phyloP scores from a whole-genome alignment of 1,284 basidiomycete genomes.

The Puccinia novopanici region DNA sequence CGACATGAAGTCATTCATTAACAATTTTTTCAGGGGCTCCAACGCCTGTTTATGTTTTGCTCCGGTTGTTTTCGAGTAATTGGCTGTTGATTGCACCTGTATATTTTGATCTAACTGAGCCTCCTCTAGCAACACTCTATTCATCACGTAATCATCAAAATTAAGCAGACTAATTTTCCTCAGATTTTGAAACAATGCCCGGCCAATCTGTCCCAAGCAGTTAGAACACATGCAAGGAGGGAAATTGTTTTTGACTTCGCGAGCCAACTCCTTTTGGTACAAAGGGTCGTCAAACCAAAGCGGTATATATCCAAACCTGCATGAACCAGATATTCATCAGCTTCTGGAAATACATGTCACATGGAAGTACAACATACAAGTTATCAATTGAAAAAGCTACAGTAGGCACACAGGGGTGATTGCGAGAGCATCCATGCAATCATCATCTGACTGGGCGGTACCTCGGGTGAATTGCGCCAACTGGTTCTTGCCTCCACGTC shows the following conservation, averaged over 20 bases:
- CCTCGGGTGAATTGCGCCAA: not conserved
- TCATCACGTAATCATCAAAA: no score
- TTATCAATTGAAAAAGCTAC: constrained; percentile 1
- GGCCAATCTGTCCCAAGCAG: not conserved
- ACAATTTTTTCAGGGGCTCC: no score
- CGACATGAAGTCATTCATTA: no score
- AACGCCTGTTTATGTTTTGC: no score
- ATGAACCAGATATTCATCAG: not conserved
- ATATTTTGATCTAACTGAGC: no score
- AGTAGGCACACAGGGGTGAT: constrained; percentile 7
- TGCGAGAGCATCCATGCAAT: no score
- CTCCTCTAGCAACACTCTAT: no score
- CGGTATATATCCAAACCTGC: constrained; percentile 2
- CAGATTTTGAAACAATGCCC: not conserved
- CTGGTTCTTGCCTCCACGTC: not conserved
- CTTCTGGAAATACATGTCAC: not conserved
- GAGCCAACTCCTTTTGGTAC: not conserved
- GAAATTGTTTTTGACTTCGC: not conserved
- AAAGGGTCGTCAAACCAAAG: not conserved
- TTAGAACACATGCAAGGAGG: no score
- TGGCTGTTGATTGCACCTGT: no score
- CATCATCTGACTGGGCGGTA: not conserved
- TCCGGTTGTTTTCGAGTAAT: no score
- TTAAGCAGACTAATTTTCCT: no score
- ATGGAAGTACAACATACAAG: not conserved